Base-by-base conservation (phyloP, 1,139 yeast species). In the Sporopachydermia cereana region DNA sequence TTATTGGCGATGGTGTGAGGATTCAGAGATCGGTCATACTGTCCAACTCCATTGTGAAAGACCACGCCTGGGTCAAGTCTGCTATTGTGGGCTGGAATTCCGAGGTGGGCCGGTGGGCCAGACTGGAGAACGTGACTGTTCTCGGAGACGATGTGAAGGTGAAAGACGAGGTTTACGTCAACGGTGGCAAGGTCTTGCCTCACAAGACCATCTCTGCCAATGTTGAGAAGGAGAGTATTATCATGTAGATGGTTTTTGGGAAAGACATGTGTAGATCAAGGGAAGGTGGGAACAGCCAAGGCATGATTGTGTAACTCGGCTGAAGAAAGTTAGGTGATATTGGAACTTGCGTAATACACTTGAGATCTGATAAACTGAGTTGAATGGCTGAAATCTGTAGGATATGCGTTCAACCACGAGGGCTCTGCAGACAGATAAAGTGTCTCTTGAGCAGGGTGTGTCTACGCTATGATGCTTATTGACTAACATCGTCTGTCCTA, bases 1-100 rank as follows among this genome's bases (percentile, higher is more conserved):
- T 79, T 56, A 80, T 93, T 59, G 98, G 98, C 60, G 96, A 86
- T 62, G 99, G 99, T 76, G 98, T 94, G 56, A 88, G 99, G 76
- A 83, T 93, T 63, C 89, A 88, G 64, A 83, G 96, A 72, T 84
- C 96, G 45, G 97, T 93, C 48, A 79, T 91, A 56, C 76, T 93
- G 66, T 79, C 85, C 63, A 84, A 89, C 76, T 86, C 96, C 48
- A 77, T 76, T 62, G 85, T 93, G 63, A 86, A 85, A 71, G 96
- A 89, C 66, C 98, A 93, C 69, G 96, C 98, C 57, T 85, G 93
- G 83, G 94, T 93, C 60, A 89, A 91, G 71, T 84, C 93, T 60
- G 84, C 98, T 60, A 91, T 93, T 67, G 95, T 93, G 55, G 99
- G 99, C 58, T 93, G 99, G 99, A 84, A 88, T 76, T 89, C 96